Conservation (phyloP, 106 monocot species). For the Agapanthus africanus region DNA sequence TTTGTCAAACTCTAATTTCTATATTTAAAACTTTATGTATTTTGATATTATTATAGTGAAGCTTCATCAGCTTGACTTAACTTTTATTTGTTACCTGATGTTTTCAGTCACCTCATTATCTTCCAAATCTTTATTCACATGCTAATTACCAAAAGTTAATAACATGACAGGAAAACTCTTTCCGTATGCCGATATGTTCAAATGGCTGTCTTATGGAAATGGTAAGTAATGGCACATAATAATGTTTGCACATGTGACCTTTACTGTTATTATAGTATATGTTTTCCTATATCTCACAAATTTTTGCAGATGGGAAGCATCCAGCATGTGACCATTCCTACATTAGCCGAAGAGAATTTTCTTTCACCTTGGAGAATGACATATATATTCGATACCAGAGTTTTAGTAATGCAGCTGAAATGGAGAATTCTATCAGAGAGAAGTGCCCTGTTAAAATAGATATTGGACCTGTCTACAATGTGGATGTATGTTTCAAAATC, state of each 20-base stretch:
- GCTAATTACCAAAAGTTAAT: background rate
- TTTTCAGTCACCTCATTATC: too few species aligned
- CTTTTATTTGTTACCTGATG: too few species aligned
- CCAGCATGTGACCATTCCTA: conserved; percentile 77
- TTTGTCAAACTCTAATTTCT: too few species aligned
- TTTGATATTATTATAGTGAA: too few species aligned
- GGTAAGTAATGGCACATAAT: conserved; percentile 34
- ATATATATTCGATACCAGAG: conserved; percentile 85
- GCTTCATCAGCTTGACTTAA: too few species aligned
- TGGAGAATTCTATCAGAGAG: conserved; percentile 77
- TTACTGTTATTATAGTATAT: background rate
- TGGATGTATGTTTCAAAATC: conserved; percentile 46
- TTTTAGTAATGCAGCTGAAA: conserved; percentile 56
- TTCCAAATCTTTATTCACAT: background rate
- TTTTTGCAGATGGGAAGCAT: conserved; percentile 82
- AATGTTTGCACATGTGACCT: background rate
- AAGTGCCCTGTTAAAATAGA: conserved; percentile 89
- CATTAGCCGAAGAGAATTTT: conserved; percentile 78
- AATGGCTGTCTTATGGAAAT: conserved; percentile 98
- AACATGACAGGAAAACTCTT: conserved; percentile 82
- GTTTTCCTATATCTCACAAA: background rate
- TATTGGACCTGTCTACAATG: conserved; percentile 84
- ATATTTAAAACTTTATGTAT: too few species aligned
- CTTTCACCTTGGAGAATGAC: conserved; percentile 83
- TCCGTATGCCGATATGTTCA: conserved; percentile 75